Evolutionary conservation across 2,329 filamentous ascomycete genomes (phyloP), one percentile per base, ranked within the genome.

Genomic region (Aureobasidium mangrovei): DNA sequence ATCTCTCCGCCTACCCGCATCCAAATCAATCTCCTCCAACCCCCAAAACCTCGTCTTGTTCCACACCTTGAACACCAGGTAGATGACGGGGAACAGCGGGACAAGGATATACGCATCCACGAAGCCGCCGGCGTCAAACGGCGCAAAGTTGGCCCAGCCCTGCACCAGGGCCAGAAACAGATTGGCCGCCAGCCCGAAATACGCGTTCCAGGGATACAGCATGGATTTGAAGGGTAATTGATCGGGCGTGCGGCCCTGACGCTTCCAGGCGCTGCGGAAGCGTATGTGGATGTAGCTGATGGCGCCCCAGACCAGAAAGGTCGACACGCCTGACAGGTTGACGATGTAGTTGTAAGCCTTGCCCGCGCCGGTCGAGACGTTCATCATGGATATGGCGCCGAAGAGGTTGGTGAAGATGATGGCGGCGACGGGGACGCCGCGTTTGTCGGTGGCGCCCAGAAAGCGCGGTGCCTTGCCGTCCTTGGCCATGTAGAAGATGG

Each of bases 321-420:
- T 86, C 36, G 82, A 83, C 2, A 87, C 83, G 3, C 84, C 85
- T 4, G 77, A 81, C 0, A 87, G 72, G 61, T 85, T 86, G 62
- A 88, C 80, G 56, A 88, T 56, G 69, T 72, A 73, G 53, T 63
- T 66, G 59, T 86, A 88, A 0, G 83, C 83, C 57, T 78, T 75
- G 41, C 78, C 76, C 0, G 83, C 83, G 6, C 83, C 83, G 0
- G 83, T 85, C 36, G 77, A 83, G 33, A 85, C 69, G 61, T 87
- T 88, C 80, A 88, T 85, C 77, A 88, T 81, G n/a, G 81, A 80
- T n/a, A 88, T 70, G 4, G 82, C 76, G 7, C 85, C 86, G 54
- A 86, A 84, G 1, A 82, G 70, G 59, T 89, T 89, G 10, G 86
- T 84, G 46, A 88, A 74, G 2, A 86, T 63, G 41, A 91, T 61